Evolutionary conservation across 345 rosid genomes (phyloP), one percentile per base, ranked within the genome.

Genomic region (Iberis pinnata): DNA sequence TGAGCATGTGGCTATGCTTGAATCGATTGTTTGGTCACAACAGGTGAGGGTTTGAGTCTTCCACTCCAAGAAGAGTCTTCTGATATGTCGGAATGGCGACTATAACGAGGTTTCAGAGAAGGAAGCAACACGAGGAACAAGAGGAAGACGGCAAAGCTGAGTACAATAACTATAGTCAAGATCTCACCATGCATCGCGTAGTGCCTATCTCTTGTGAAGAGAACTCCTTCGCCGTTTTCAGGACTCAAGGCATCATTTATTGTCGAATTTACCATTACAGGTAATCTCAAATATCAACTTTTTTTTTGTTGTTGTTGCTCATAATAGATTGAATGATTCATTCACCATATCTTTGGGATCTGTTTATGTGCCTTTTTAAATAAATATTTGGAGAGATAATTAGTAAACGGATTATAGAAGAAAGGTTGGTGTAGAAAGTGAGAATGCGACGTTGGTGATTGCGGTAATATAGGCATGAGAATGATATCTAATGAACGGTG

Each of bases 141-240:
- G 53, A 78, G 75, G 55, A 74, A 76, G 32, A 62, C n/a, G 16
- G 75, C 58, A 48, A 80, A 78, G 57, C 65, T 1, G 13, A 54
- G 4, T 1, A 76, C 71, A 25, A 72, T 29, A 49, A 63, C 39
- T 17, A 76, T 5, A 66, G 59, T 48, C 59, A 61, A 18, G 55
- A 78, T 72, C 68, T 67, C 73, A 27, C 87, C 83, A 29, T 80
- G 73, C 44, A 76, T 49, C 10, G 69, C 79, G 19, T 71, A 80
- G 36, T 36, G 55, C 58, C 44, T 67, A 51, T 75, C 83, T 14
- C 45, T 55, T 29, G 69, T 58, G 53, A 69, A 51, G 16, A 13
- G 42, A 49, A 59, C 56, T 48, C 13, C 33, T 40, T 60, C 25
- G 16, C 60, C 56, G 18, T 53, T 44, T 39, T 53, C 66, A 60